These are phyloP conservation scores for Pseudocercospora eumusae DNA, from an alignment of 2,329 filamentous ascomycete genomes.

Conservation along the genomic window DNA sequence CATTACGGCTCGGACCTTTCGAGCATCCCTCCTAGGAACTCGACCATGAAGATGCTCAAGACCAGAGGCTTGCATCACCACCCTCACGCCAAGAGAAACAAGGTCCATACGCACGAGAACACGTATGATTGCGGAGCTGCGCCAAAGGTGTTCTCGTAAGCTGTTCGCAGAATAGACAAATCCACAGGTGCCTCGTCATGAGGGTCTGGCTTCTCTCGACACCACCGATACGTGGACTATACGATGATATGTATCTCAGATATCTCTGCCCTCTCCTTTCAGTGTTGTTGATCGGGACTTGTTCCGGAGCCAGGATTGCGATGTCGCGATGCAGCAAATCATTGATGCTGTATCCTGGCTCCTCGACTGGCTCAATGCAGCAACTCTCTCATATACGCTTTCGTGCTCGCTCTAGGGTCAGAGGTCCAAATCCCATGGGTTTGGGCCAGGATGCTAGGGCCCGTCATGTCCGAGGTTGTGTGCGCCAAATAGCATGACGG, in stretches of 20 bases:
- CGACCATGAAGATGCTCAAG: slow-evolving; percentile 18
- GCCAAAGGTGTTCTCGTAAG: slow-evolving; percentile 12
- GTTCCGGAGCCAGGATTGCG: too few species aligned
- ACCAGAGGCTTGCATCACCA: slow-evolving; percentile 15
- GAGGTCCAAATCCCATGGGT: neutral
- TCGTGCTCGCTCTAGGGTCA: neutral
- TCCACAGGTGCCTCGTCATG: too few species aligned
- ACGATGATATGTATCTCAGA: too few species aligned
- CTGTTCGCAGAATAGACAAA: neutral
- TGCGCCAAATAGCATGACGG: neutral
- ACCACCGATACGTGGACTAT: neutral
- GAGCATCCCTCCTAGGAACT: slow-evolving; percentile 14
- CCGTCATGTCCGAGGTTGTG: neutral
- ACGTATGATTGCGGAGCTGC: slow-evolving; percentile 19
- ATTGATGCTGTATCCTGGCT: too few species aligned
- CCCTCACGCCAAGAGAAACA: slow-evolving; percentile 22
- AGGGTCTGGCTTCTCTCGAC: neutral
- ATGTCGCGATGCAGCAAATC: too few species aligned
- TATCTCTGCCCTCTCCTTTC: too few species aligned
- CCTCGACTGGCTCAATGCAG: neutral
- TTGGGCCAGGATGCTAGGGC: neutral
- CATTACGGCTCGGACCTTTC: slow-evolving; percentile 53
- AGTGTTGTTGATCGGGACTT: too few species aligned
- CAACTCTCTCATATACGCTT: neutral
- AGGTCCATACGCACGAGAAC: slow-evolving; percentile 14